Percentiles rank a stretch among this genome's conserved stretches.
phyloP scores from a whole-genome alignment of 495 filamentous ascomycete species.

The Penicillium turbatum region DNA sequence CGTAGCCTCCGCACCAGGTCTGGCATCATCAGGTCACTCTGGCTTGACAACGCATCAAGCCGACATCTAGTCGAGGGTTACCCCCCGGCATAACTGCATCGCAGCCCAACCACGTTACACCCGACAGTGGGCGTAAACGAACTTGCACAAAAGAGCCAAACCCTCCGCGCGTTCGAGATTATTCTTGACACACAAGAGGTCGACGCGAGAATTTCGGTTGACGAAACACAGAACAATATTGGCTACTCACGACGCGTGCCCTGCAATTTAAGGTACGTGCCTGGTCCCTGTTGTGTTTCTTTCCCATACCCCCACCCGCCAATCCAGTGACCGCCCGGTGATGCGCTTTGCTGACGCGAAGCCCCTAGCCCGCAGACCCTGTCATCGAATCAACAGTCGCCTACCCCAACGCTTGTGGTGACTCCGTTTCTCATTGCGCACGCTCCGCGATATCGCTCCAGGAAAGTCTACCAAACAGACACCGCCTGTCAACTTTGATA shows the following conservation, averaged over 20 bases:
- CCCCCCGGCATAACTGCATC: slow-evolving; percentile 43
- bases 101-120: slow-evolving; percentile 51
- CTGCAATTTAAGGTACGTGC: slow-evolving; percentile 35
- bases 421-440: slow-evolving; percentile 26
- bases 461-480: slow-evolving; percentile 28
- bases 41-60: slow-evolving; percentile 48
- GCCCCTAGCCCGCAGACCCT: slow-evolving; percentile 36
- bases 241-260: slow-evolving; percentile 8
- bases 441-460: slow-evolving; percentile 27
- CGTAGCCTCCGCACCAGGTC: slow-evolving; percentile 24
- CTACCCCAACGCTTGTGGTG: slow-evolving; percentile 22
- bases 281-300: slow-evolving; percentile 25
- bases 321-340: slow-evolving; percentile 44
- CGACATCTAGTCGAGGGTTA: slow-evolving; percentile 29
- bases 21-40: slow-evolving; percentile 26
- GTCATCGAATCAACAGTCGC: slow-evolving; percentile 43
- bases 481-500: slow-evolving; percentile 6
- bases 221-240: slow-evolving; percentile 9
- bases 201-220: slow-evolving; percentile 16
- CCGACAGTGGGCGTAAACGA: slow-evolving; percentile 32
- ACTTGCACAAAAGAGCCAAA: slow-evolving; percentile 39
- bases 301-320: slow-evolving; percentile 24
- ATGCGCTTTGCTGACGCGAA: slow-evolving; percentile 47
- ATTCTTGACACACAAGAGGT: slow-evolving; percentile 27
- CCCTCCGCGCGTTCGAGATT: slow-evolving; percentile 30